Evolutionary conservation across 2,329 filamentous ascomycete species (phyloP).

Genomic region (Pseudopyrenochaeta lycopersici): DNA sequence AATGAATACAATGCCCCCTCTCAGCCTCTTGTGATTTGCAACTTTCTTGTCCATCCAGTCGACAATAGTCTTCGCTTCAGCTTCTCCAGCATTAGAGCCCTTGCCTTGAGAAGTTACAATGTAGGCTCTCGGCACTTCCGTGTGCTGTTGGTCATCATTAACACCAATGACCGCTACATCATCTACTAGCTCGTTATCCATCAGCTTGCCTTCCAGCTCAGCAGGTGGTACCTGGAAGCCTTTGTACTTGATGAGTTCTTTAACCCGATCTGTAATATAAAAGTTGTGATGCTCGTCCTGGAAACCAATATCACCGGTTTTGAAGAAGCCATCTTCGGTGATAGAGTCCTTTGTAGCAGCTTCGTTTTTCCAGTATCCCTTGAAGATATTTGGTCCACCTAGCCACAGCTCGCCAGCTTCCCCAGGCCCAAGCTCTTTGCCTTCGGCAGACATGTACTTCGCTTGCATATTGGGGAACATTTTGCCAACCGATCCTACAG

Average conservation of each 20-base stretch:
- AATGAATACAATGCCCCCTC: constrained; percentile 52
- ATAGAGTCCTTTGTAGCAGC: constrained; percentile 74
- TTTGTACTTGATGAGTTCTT: constrained; percentile 45
- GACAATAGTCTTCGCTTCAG: constrained; percentile 21
- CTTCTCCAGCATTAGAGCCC: constrained; percentile 12
- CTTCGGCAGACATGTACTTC: constrained; percentile 73
- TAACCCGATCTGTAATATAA: constrained; percentile 42
- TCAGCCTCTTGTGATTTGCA: constrained; percentile 38
- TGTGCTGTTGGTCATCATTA: constrained; percentile 35
- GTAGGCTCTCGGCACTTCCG: constrained; percentile 40
- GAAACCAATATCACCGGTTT: constrained; percentile 41
- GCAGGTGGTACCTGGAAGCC: constrained; percentile 42
- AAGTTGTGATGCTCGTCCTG: constrained; percentile 36
- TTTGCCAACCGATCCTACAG: constrained; percentile 77
- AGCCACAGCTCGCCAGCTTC: constrained; percentile 69
- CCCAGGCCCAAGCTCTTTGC: constrained; percentile 67
- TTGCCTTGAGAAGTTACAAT: constrained; percentile 28
- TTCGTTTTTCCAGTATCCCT: constrained; percentile 78
- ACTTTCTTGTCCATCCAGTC: constrained; percentile 33
- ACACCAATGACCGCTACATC: constrained; percentile 40
- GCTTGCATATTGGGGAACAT: constrained; percentile 80
- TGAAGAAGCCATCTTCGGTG: constrained; percentile 71
- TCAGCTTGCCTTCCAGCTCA: constrained; percentile 38
- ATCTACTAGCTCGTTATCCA: constrained; percentile 32
- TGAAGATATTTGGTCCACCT: constrained; percentile 80